These are phyloP conservation scores for Scalesia atractyloides DNA, from an alignment of 129 eudicot genomes.

Conservation along the genomic window DNA sequence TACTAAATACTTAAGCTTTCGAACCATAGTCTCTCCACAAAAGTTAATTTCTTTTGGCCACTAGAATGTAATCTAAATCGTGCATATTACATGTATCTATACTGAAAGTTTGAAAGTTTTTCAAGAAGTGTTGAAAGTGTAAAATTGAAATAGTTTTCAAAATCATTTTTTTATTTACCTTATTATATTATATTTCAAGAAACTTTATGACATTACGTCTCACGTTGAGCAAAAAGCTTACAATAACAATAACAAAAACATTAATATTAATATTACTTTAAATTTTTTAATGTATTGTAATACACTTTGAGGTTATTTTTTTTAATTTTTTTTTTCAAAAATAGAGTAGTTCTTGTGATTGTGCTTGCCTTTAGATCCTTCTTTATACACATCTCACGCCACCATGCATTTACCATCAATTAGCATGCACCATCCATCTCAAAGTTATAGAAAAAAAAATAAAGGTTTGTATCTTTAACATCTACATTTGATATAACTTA, in stretches of 20 bases:
- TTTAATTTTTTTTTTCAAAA: too few relatives aligned
- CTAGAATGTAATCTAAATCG: too few relatives aligned
- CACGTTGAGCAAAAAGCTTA: not conserved
- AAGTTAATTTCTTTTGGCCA: too few relatives aligned
- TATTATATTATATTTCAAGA: not conserved
- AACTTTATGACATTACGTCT: too few relatives aligned
- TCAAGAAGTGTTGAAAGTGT: conserved; percentile 9
- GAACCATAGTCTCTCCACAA: too few relatives aligned
- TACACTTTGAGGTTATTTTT: too few relatives aligned
- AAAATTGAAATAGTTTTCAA: conserved; percentile 23
- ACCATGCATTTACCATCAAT: conserved; percentile 26
- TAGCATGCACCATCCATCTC: not conserved
- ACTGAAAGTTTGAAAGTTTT: conserved; percentile 29
- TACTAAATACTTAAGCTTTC: too few relatives aligned
- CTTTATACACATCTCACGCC: conserved; percentile 9
- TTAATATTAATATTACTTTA: too few relatives aligned
- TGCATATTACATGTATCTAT: not conserved
- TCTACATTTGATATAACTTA: too few relatives aligned
- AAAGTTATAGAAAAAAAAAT: too few relatives aligned
- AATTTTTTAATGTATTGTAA: too few relatives aligned
- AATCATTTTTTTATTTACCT: conserved; percentile 32
- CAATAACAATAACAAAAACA: not conserved
- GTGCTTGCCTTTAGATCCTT: conserved; percentile 10
- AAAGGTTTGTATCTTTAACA: too few relatives aligned
- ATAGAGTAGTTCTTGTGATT: conserved; percentile 17